phyloP scores from a whole-genome alignment of 371 early-diverging fungal genomes.

The Chytridium lagenaria region DNA sequence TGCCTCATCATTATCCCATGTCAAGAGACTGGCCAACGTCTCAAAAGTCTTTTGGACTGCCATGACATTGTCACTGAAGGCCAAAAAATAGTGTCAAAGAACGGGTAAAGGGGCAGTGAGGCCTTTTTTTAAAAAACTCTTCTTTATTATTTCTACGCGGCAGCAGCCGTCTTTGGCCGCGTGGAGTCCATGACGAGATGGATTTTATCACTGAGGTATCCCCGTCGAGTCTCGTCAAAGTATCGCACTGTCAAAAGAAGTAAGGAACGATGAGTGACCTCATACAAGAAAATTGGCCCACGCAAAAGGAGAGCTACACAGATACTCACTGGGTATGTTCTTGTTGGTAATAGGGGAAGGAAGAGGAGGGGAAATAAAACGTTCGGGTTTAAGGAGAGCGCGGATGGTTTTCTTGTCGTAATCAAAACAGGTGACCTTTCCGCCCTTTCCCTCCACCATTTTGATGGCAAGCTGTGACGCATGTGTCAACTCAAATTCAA shows the following conservation, averaged over 20 bases:
- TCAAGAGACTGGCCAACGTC: not conserved
- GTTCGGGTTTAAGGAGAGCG: conserved; percentile 80
- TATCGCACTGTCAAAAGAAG: conserved; percentile 38
- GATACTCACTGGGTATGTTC: conserved; percentile 39
- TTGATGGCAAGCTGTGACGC: conserved; percentile 84
- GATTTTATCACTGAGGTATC: conserved; percentile 43
- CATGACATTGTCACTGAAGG: not conserved
- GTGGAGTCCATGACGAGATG: conserved; percentile 11
- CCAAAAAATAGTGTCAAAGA: no score
- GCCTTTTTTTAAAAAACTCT: no score
- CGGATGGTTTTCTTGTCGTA: conserved; percentile 78
- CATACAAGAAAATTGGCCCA: not conserved
- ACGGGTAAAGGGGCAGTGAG: no score
- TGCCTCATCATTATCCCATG: not conserved
- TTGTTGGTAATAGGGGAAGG: conserved; percentile 63
- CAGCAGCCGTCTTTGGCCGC: not conserved
- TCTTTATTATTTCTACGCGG: not conserved
- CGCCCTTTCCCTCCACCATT: conserved; percentile 84
- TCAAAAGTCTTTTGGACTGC: not conserved
- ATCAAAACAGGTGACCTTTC: conserved; percentile 81
- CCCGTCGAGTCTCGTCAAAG: conserved; percentile 43
- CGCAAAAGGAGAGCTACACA: no score
- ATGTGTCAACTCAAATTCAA: conserved; percentile 85
- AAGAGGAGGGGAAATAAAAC: conserved; percentile 72
- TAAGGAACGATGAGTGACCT: not conserved